Evolutionary conservation across 2,329 filamentous ascomycete species (phyloP).

Genomic region (Phyllosticta ampelicida): DNA sequence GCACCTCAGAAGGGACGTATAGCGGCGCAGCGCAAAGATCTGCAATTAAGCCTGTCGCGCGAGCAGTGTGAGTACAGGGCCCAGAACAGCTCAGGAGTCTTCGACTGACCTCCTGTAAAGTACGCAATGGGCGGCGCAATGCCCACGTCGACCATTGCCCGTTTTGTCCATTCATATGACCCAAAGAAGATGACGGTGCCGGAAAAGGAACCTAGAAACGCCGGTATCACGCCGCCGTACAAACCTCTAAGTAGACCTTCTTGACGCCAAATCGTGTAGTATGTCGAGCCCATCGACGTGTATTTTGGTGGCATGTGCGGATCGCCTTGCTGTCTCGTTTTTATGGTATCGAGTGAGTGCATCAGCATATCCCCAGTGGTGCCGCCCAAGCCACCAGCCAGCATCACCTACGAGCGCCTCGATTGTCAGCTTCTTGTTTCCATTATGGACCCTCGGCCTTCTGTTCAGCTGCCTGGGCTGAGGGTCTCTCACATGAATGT

Average conservation of each 20-base stretch:
- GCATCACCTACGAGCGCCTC: slow-evolving; percentile 60
- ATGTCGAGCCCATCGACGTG: slow-evolving; percentile 78
- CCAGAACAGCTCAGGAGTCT: neutral
- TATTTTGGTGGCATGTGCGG: slow-evolving; percentile 89
- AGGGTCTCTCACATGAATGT: slow-evolving; percentile 32
- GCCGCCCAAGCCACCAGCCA: slow-evolving; percentile 86
- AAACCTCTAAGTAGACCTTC: slow-evolving; percentile 78
- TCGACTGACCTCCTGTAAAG: slow-evolving; percentile 59
- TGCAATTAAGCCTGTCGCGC: slow-evolving; percentile 64
- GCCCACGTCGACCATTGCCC: slow-evolving; percentile 73
- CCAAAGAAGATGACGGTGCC: slow-evolving; percentile 95
- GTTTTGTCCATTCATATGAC: slow-evolving; percentile 90
- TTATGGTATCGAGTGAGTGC: slow-evolving; percentile 98
- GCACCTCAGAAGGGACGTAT: slow-evolving; percentile 93
- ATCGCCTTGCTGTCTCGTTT: slow-evolving; percentile 94
- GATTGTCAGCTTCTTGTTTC: neutral
- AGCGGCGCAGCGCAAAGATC: slow-evolving; percentile 85
- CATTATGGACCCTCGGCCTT: neutral
- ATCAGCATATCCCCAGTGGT: slow-evolving; percentile 94
- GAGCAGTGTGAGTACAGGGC: neutral
- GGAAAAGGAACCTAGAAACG: slow-evolving; percentile 82
- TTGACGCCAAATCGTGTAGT: slow-evolving; percentile 84
- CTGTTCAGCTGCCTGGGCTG: neutral
- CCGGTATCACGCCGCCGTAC: slow-evolving; percentile 88
- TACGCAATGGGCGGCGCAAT: slow-evolving; percentile 77